Evolutionary conservation across 345 rosid genomes (phyloP).

Genomic region (Euphorbia lathyris): DNA sequence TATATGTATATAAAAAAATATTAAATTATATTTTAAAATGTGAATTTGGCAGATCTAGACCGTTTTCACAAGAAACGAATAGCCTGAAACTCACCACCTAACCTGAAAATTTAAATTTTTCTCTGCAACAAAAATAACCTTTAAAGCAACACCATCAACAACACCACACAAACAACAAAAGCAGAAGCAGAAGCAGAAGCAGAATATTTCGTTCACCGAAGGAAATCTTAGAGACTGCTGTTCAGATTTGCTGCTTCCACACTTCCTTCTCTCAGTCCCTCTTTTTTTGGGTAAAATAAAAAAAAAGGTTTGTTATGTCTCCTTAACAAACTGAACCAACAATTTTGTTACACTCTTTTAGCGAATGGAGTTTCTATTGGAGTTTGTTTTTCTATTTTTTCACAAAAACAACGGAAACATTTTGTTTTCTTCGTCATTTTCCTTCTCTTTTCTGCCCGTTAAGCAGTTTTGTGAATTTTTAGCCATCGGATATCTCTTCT

Average conservation of each 20-base stretch:
- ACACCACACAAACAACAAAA: conserved; percentile 9
- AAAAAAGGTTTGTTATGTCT: not conserved
- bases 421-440: not conserved
- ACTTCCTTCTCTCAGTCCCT: not conserved
- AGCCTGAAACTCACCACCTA: conserved; percentile 9
- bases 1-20: too few species aligned
- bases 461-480: not conserved
- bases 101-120: conserved; percentile 18
- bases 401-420: not conserved
- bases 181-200: not conserved
- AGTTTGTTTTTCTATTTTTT: conserved; percentile 4
- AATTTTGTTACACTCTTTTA: not conserved
- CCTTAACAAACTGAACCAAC: not conserved
- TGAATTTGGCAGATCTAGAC: conserved; percentile 18
- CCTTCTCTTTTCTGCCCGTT: not conserved
- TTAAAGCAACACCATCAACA: conserved; percentile 6
- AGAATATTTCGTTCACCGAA: not conserved
- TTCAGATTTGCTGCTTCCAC: not conserved
- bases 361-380: not conserved
- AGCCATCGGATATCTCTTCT: not conserved
- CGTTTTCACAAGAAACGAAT: conserved; percentile 20
- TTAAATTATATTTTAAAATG: not conserved
- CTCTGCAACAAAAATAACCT: not conserved
- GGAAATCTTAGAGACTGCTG: not conserved
- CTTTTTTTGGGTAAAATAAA: not conserved